Evolutionary conservation across 768 basidiomycete genomes (phyloP).

Genomic region (Russula lepida): DNA sequence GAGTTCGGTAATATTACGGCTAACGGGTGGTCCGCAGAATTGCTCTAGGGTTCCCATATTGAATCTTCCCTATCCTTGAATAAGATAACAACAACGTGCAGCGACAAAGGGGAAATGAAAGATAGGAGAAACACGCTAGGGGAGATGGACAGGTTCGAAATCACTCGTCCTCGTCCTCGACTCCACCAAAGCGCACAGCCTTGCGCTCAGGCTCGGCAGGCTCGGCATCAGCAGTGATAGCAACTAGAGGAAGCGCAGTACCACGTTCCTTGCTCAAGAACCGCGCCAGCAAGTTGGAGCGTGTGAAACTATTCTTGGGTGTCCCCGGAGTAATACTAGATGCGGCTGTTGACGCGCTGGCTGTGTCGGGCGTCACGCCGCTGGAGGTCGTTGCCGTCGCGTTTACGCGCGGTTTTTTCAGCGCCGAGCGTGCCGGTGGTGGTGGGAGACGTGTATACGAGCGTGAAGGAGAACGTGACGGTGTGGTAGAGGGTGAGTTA

Average conservation of each 20-base stretch:
- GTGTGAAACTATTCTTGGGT: slow-evolving; percentile 23
- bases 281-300: slow-evolving; percentile 27
- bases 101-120: not conserved
- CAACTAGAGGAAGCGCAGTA: not conserved
- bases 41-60: slow-evolving; percentile 1
- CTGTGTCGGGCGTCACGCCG: slow-evolving; percentile 23
- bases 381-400: slow-evolving; percentile 29
- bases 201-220: slow-evolving; percentile 10
- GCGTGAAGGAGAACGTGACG: not conserved
- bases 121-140: not conserved
- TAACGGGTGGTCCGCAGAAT: not conserved
- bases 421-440: slow-evolving; percentile 54
- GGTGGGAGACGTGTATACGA: slow-evolving; percentile 33
- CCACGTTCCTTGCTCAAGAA: slow-evolving; percentile 11
- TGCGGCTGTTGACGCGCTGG: slow-evolving; percentile 42
- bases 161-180: not conserved
- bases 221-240: not conserved
- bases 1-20: not conserved
- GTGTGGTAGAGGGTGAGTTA: not conserved
- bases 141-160: not conserved
- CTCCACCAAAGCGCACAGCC: slow-evolving; percentile 14
- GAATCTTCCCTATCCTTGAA: not conserved
- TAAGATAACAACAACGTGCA: not conserved
- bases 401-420: slow-evolving; percentile 42
- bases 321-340: slow-evolving; percentile 31